Base-by-base conservation (phyloP, 2,329 filamentous ascomycete genomes). In the Beauveria australis region DNA sequence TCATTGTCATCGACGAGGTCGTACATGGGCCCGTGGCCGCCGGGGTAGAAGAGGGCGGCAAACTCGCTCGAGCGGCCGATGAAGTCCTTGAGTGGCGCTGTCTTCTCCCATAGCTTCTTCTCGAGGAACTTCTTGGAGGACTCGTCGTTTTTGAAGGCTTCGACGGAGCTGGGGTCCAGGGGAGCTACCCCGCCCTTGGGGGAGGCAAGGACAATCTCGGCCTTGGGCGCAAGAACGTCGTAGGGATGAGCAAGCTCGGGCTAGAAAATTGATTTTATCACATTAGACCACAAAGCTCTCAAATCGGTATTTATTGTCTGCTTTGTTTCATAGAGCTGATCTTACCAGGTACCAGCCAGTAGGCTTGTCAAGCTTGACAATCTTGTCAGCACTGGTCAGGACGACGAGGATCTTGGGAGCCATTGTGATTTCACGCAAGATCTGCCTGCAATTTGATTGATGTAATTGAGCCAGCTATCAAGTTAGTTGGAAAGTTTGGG, bases 291-390 rank as follows among this genome's bases (percentile, higher is more conserved):
- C 16, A 24, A 28, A 37, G 9, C 22, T 16, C 6, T n/a, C 12
- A 5, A 14, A 14, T 33, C 12, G 30, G 5, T 2, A 12, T 10
- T 46, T 24, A 3, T 19, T 46, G 10, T 2, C n/a, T 48, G 8
- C 24, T n/a, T 14, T 26, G 9, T 16, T 5, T 47, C 63, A 16
- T 12, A 9, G 2, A 16, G 44, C 33, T 16, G 12, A 44, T 44
- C 76, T 53, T 75, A 87, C 84, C 67, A 91, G 75, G 69, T 84
- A 91, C 88, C 88, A 91, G 64, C 88, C 88, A 0, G 87, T 89
- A 10, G 81, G 80, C 67, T 76, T 76, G 67, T 77, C 77, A 49
- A 78, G 76, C 66, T 75, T 70, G 60, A 63, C 64, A 66, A 84
- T 78, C 71, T 76, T 73, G 69, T 71, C 73, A 71, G 82, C 79